These are phyloP conservation scores for Fraxinus pennsylvanica DNA, from an alignment of 257 asterid genomes.

Conservation along the genomic window DNA sequence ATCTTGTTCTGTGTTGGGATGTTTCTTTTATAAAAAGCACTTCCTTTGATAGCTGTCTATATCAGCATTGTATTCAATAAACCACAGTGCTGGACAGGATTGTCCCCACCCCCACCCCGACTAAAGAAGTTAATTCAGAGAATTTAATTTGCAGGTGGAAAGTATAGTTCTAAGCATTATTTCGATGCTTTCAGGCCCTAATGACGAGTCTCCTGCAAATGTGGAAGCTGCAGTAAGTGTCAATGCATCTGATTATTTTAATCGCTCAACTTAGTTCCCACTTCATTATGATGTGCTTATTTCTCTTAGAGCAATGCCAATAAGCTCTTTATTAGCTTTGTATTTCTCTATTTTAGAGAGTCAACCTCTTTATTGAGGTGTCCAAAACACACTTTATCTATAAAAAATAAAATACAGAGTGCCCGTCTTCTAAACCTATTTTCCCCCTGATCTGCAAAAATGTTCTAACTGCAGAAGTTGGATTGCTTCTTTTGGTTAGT, in stretches of 20 bases:
- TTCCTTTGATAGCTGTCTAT: neutral
- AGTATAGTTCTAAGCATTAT: constrained; percentile 97
- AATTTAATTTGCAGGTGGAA: constrained; percentile 75
- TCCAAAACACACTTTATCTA: too few species aligned
- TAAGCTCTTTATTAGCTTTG: too few species aligned
- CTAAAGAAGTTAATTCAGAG: constrained; percentile 19
- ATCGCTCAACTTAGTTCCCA: neutral
- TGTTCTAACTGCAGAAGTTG: too few species aligned
- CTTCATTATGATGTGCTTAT: neutral
- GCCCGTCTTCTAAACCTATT: neutral
- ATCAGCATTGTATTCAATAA: neutral
- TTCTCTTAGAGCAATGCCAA: neutral
- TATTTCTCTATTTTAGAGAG: too few species aligned
- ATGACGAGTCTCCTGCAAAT: constrained; percentile 97
- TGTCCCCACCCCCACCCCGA: neutral
- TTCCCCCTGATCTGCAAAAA: too few species aligned
- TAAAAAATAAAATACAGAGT: too few species aligned
- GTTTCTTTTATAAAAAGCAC: neutral
- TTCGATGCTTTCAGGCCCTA: constrained; percentile 98
- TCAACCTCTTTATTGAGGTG: too few species aligned
- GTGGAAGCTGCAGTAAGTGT: constrained; percentile 98
- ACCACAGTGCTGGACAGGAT: neutral
- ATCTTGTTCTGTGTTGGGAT: neutral
- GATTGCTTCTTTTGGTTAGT: too few species aligned
- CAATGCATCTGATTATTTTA: constrained; percentile 10